A percentile compares a stretch with the other conserved stretches of the same genome.
phyloP scores from a whole-genome alignment of 1,139 yeast genomes.

The Ogataea hybrid region DNA sequence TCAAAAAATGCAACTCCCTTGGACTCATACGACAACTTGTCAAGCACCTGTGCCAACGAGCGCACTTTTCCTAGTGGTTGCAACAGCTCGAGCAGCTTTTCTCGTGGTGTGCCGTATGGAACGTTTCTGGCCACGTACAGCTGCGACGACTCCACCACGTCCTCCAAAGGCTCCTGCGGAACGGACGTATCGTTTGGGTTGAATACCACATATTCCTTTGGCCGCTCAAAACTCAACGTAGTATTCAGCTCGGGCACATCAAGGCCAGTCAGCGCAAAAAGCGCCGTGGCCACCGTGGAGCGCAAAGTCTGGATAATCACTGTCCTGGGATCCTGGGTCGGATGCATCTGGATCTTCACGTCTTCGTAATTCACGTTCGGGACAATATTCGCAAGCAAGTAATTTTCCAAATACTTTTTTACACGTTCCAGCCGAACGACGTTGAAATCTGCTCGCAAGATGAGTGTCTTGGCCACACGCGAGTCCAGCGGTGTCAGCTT shows the following conservation, averaged over 20 bases:
- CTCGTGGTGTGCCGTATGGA: conserved; percentile 38
- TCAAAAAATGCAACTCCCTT: conserved; percentile 46
- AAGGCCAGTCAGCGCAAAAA: conserved; percentile 45
- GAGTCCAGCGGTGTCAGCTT: conserved; percentile 54
- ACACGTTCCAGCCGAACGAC: conserved; percentile 21
- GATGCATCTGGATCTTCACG: conserved; percentile 17
- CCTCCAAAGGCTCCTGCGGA: conserved; percentile 19
- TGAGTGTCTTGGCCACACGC: conserved; percentile 39
- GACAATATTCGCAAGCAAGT: conserved; percentile 25
- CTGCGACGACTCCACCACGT: conserved; percentile 23
- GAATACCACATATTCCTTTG: conserved; percentile 53
- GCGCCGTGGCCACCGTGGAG: conserved; percentile 58
- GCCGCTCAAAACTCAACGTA: conserved; percentile 46
- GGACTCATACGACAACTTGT: conserved; percentile 36
- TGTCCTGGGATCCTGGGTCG: conserved; percentile 34
- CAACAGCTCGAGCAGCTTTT: conserved; percentile 37
- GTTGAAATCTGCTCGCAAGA: conserved; percentile 27
- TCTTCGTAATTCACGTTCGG: conserved; percentile 29
- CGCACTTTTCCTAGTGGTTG: conserved; percentile 38
- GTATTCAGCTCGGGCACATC: conserved; percentile 37
- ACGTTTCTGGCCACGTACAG: conserved; percentile 41
- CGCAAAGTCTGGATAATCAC: conserved; percentile 54
- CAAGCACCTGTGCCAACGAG: conserved; percentile 34
- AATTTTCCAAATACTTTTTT: conserved; percentile 25
- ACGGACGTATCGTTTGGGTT: conserved; percentile 6